Conservation (phyloP, 352 stramenopile species). For the Phytophthora syringae region DNA sequence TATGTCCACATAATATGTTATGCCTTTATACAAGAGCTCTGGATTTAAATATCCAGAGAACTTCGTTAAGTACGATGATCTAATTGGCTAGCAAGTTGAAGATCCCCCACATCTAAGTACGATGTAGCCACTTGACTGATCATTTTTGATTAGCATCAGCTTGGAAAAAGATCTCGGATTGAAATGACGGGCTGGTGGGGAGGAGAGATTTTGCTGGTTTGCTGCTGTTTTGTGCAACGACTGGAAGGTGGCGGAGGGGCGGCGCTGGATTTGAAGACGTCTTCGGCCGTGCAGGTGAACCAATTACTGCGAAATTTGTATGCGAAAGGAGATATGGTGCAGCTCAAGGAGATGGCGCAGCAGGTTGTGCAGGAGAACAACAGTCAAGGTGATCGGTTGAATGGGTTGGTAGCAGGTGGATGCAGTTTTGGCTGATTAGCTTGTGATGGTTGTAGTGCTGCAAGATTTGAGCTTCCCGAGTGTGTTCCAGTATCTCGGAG, state of each 20-base stretch:
- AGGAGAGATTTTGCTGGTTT: constrained; percentile 15
- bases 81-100: too few relatives aligned
- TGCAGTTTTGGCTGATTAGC: background rate
- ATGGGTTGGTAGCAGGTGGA: background rate
- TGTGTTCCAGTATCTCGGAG: constrained; percentile 74
- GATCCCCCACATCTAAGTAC: too few relatives aligned
- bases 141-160: constrained; percentile 18
- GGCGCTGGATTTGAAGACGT: constrained; percentile 23
- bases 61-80: too few relatives aligned
- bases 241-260: background rate
- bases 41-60: too few relatives aligned
- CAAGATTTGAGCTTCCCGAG: constrained; percentile 46
- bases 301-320: constrained; percentile 47
- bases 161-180: constrained; percentile 16
- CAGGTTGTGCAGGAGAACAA: constrained; percentile 54
- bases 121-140: too few relatives aligned
- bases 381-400: constrained; percentile 30
- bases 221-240: background rate
- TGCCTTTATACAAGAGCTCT: too few relatives aligned
- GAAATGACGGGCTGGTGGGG: background rate
- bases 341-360: constrained; percentile 48
- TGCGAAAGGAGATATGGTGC: constrained; percentile 34
- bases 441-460: constrained; percentile 29
- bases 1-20: too few relatives aligned
- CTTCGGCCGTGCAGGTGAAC: constrained; percentile 41